phyloP scores from a whole-genome alignment of 2,329 filamentous ascomycete genomes.

The Hypocrella siamensis region DNA sequence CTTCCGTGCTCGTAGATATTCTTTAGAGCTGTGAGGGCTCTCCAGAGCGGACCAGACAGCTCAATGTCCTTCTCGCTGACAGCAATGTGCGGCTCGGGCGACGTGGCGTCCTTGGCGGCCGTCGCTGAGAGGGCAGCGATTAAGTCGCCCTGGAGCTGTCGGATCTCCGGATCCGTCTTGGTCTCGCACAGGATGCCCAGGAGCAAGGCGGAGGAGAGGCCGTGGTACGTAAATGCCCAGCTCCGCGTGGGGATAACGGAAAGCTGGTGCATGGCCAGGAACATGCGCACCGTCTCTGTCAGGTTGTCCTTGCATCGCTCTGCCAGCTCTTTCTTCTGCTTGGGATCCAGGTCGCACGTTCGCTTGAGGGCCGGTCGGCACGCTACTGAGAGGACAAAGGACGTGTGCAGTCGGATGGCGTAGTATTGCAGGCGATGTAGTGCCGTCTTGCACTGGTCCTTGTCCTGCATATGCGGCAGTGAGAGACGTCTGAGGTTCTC shows the following conservation, averaged over 20 bases:
- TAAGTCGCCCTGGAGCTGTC: conserved; percentile 46
- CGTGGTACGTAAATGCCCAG: conserved; percentile 55
- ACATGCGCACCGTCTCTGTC: conserved; percentile 52
- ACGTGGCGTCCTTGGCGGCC: conserved; percentile 43
- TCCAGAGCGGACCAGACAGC: conserved; percentile 43
- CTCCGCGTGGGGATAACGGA: conserved; percentile 51
- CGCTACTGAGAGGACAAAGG: conserved; percentile 49
- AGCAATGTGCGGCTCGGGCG: conserved; percentile 35
- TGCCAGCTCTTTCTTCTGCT: conserved; percentile 38
- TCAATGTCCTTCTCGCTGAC: conserved; percentile 45
- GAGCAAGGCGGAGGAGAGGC: conserved; percentile 47
- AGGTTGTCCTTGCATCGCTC: conserved; percentile 46
- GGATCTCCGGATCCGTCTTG: conserved; percentile 45
- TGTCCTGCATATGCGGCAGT: conserved; percentile 36
- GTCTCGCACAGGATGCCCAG: conserved; percentile 49
- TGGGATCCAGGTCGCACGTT: conserved; percentile 31
- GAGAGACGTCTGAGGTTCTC: conserved; percentile 35
- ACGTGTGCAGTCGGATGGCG: conserved; percentile 47
- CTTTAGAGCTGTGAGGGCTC: conserved; percentile 43
- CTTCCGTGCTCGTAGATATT: conserved; percentile 53
- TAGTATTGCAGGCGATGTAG: conserved; percentile 48
- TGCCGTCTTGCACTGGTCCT: conserved; percentile 47
- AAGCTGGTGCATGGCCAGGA: conserved; percentile 52
- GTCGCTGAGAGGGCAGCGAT: conserved; percentile 49
- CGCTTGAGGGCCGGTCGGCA: conserved; percentile 46